Conservation (phyloP, 805 yeast genomes). For the Ogataea nonfermentans region DNA sequence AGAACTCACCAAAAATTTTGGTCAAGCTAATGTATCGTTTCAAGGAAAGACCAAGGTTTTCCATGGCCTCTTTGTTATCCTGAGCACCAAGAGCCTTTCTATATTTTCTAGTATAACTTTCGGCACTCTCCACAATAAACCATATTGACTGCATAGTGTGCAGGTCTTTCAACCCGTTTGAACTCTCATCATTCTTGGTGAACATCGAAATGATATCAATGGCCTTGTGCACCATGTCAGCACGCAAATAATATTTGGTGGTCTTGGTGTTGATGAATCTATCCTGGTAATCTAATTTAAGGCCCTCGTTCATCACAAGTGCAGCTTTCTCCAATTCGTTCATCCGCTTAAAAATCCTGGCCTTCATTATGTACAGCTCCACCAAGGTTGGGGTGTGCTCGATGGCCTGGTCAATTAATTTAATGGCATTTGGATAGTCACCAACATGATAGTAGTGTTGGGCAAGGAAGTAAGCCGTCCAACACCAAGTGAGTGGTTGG, state of each 20-base stretch:
- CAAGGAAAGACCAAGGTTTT: slow-evolving; percentile 65
- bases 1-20: slow-evolving; percentile 66
- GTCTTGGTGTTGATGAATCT: slow-evolving; percentile 87
- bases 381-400: slow-evolving; percentile 79
- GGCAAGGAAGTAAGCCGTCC: slow-evolving; percentile 77
- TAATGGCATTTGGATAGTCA: slow-evolving; percentile 52
- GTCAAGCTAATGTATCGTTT: slow-evolving; percentile 72
- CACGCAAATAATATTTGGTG: slow-evolving; percentile 77
- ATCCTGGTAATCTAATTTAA: slow-evolving; percentile 81
- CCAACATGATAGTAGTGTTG: slow-evolving; percentile 67
- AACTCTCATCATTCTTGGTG: slow-evolving; percentile 77
- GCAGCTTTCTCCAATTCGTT: slow-evolving; percentile 66
- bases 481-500: slow-evolving; percentile 48
- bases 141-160: slow-evolving; percentile 90
- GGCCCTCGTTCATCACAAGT: slow-evolving; percentile 62
- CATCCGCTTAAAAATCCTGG: slow-evolving; percentile 71
- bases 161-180: slow-evolving; percentile 83
- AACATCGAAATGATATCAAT: slow-evolving; percentile 71
- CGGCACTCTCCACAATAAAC: slow-evolving; percentile 84
- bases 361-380: slow-evolving; percentile 78
- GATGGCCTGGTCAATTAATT: slow-evolving; percentile 59
- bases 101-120: slow-evolving; percentile 67
- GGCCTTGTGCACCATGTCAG: slow-evolving; percentile 72
- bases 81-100: slow-evolving; percentile 31
- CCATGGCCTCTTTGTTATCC: slow-evolving; percentile 37